phyloP scores from a whole-genome alignment of 2,329 filamentous ascomycete genomes.

The Ambrosiella cleistominuta region DNA sequence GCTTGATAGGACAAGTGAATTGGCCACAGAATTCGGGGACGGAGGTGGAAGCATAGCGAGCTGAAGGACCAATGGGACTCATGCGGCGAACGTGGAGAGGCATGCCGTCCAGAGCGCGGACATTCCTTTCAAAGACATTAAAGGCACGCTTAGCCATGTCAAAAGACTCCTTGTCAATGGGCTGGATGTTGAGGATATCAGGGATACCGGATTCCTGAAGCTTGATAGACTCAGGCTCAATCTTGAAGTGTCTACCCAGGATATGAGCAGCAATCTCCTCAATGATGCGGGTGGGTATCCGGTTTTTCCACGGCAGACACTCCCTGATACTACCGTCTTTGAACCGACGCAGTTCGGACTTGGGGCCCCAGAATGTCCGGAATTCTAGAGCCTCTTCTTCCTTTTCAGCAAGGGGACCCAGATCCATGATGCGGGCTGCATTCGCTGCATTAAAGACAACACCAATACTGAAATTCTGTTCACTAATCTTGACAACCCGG shows the following conservation, averaged over 20 bases:
- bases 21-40: conserved; percentile 22
- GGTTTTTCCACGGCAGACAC: conserved; percentile 68
- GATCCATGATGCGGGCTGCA: conserved; percentile 62
- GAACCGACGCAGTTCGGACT: conserved; percentile 82
- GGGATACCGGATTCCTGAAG: conserved; percentile 35
- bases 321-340: conserved; percentile 89
- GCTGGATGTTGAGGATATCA: conserved; percentile 28
- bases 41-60: conserved; percentile 55
- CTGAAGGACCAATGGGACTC: conserved; percentile 49
- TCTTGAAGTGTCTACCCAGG: conserved; percentile 49
- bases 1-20: conserved; percentile 18
- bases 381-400: conserved; percentile 69
- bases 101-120: conserved; percentile 63
- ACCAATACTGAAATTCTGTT: conserved; percentile 28
- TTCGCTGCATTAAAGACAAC: conserved; percentile 57
- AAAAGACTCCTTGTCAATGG: conserved; percentile 41
- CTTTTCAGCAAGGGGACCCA: conserved; percentile 71
- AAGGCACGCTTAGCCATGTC: conserved; percentile 53
- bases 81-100: conserved; percentile 77
- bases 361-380: conserved; percentile 86
- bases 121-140: conserved; percentile 53
- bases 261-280: conserved; percentile 65
- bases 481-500: conserved; percentile 4
- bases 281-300: conserved; percentile 46
- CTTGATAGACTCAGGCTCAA: conserved; percentile 34